Conservation (phyloP, 805 yeast species). For the Wilhelminamyces savonicus region DNA sequence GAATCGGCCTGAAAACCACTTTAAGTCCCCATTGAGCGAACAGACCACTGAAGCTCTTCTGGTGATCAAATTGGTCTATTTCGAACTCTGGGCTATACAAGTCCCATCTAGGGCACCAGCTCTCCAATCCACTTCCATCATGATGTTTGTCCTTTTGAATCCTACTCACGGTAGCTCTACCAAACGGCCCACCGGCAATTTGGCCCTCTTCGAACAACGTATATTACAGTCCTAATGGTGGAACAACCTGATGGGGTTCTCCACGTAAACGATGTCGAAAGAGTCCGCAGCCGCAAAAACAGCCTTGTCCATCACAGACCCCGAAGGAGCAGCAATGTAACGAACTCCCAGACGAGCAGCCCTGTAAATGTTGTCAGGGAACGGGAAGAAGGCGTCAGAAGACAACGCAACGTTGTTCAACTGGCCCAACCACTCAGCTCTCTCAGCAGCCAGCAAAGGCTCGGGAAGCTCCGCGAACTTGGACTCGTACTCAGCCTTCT, state of each 20-base stretch:
- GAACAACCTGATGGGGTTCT: slow-evolving; percentile 96
- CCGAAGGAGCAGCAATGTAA: slow-evolving; percentile 94
- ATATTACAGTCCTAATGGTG: slow-evolving; percentile 91
- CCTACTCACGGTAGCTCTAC: too few species aligned
- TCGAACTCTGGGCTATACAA: too few species aligned
- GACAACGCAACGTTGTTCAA: slow-evolving; percentile 84
- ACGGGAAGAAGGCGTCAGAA: slow-evolving; percentile 99
- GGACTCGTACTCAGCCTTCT: slow-evolving; percentile 84
- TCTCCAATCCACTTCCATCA: too few species aligned
- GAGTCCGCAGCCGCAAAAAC: slow-evolving; percentile 95
- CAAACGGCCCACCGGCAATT: too few species aligned
- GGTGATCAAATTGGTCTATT: too few species aligned
- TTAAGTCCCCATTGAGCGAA: too few species aligned
- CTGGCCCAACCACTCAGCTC: slow-evolving; percentile 78
- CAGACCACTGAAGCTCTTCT: too few species aligned
- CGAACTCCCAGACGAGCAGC: slow-evolving; percentile 96
- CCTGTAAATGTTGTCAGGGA: slow-evolving; percentile 98
- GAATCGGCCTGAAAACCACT: too few species aligned
- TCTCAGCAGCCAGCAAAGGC: slow-evolving; percentile 78
- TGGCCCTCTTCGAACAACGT: too few species aligned
- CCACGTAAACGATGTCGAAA: slow-evolving; percentile 83
- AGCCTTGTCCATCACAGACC: slow-evolving; percentile 96
- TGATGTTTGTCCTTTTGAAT: too few species aligned
- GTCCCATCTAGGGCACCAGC: too few species aligned
- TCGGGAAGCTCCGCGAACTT: slow-evolving; percentile 80